phyloP scores from a whole-genome alignment of 805 yeast species.

The Metschnikowia vanudenii region DNA sequence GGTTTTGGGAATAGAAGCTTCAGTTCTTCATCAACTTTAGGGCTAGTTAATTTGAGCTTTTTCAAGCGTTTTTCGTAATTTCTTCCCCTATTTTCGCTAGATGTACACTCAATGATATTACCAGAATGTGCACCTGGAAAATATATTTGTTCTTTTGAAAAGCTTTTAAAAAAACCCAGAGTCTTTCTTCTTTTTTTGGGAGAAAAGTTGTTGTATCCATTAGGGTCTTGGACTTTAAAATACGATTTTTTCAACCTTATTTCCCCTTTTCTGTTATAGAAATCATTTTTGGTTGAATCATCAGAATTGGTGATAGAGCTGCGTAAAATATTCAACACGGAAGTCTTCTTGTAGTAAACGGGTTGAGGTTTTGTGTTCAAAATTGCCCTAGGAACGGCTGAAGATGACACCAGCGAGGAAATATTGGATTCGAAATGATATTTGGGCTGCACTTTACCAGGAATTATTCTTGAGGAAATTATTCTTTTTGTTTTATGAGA shows the following conservation, averaged over 20 bases:
- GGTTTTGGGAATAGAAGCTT: not conserved
- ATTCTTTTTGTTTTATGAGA: not conserved
- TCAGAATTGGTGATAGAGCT: not conserved
- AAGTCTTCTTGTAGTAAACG: not conserved
- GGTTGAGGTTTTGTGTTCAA: not conserved
- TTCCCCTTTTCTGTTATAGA: not conserved
- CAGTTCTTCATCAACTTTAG: not conserved
- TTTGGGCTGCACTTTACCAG: not conserved
- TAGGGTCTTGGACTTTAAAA: not conserved
- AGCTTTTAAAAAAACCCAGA: not conserved
- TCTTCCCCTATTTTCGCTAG: not conserved
- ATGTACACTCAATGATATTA: too few species aligned
- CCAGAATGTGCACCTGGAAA: not conserved
- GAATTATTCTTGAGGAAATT: not conserved
- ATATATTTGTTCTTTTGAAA: not conserved
- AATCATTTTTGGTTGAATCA: not conserved
- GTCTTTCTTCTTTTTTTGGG: not conserved
- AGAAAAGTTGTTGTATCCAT: not conserved
- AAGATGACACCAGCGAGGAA: not conserved
- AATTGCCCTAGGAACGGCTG: not conserved
- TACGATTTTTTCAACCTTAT: constrained; percentile 1
- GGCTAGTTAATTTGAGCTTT: not conserved
- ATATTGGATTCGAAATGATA: too few species aligned
- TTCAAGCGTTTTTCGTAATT: not conserved
- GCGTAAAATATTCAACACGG: not conserved